Base-by-base conservation (phyloP, 2,329 filamentous ascomycete genomes). In the Simplicillium aogashimaense region DNA sequence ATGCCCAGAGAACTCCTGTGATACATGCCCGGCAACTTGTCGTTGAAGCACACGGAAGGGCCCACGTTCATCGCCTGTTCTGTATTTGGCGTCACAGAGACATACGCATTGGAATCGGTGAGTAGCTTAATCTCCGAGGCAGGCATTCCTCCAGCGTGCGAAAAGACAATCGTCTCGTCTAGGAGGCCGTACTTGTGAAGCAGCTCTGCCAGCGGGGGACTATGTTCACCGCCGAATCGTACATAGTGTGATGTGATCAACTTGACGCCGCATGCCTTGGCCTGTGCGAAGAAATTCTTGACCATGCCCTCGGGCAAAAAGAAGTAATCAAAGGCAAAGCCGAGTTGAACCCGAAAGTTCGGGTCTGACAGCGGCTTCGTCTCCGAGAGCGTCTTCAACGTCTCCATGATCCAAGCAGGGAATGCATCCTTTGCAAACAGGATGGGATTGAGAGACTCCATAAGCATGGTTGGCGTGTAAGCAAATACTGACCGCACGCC, bases 21-120 rank as follows among this genome's bases (percentile, higher is more conserved):
- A 20, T 32, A 15, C 13, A 32, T 12, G 6, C 36, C 36, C 8
- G 36, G 39, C 14, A 39, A 34, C 18, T 47, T 9, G 41, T 52
- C 14, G 48, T 53, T 35, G 35, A 49, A 49, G 13, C 34, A 43
- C 14, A 49, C 43, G 7, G 45, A 40, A 6, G 53, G 50, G 9
- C 57, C 52, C 0, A 59, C 58, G 0, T 57, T 61, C 67, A 71
- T 72, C 44, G 74, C 68, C 9, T 70, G 49, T 47, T 74, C 70
- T 0, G 68, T 67, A n/a, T 63, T 64, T 0, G 70, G 69, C 1
- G 70, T 73, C 13, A 54, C 58, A 3, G 64, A 66, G 13, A 72
- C 50, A 35, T 56, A 54, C 2, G 57, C 58, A 7, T 58, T 55
- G 9, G 57, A 47, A 15, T 53, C 47, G 25, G 53, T 47, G 14